Percentiles rank a stretch among this genome's conserved stretches.
Conservation (phyloP, 2,329 filamentous ascomycete species). For the Cladophialophora yegresii region DNA sequence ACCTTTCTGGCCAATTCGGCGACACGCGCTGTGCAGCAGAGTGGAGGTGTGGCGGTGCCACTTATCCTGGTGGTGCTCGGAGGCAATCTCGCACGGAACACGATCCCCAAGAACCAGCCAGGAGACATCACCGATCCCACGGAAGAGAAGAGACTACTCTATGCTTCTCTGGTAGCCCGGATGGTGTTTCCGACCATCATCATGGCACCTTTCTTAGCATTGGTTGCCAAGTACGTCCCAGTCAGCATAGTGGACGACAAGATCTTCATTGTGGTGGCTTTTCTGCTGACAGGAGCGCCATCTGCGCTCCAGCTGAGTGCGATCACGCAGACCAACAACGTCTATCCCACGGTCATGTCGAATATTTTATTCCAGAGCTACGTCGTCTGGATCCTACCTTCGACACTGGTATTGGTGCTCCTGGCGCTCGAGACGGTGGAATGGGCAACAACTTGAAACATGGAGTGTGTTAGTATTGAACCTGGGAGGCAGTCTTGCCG, state of each 20-base stretch:
- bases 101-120: conserved; percentile 67
- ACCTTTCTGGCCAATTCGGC: conserved; percentile 92
- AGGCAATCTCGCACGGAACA: conserved; percentile 91
- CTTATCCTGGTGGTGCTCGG: conserved; percentile 93
- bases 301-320: conserved; percentile 93
- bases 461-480: neutral
- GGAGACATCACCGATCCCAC: conserved; percentile 69
- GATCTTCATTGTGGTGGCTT: conserved; percentile 97
- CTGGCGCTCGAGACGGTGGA: conserved; percentile 88
- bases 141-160: conserved; percentile 73
- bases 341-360: conserved; percentile 94
- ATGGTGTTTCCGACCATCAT: conserved; percentile 90
- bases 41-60: conserved; percentile 87
- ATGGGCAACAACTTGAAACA: conserved; percentile 61
- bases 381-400: conserved; percentile 94
- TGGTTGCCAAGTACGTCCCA: conserved; percentile 86
- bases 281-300: conserved; percentile 90
- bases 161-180: conserved; percentile 80
- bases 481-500: neutral
- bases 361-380: conserved; percentile 94
- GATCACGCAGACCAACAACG: conserved; percentile 97
- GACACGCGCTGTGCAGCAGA: conserved; percentile 81
- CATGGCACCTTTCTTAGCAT: conserved; percentile 85
- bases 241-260: conserved; percentile 95
- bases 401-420: conserved; percentile 86